Conservation (phyloP, 2,329 filamentous ascomycete genomes). For the Scedosporium minutisporum region DNA sequence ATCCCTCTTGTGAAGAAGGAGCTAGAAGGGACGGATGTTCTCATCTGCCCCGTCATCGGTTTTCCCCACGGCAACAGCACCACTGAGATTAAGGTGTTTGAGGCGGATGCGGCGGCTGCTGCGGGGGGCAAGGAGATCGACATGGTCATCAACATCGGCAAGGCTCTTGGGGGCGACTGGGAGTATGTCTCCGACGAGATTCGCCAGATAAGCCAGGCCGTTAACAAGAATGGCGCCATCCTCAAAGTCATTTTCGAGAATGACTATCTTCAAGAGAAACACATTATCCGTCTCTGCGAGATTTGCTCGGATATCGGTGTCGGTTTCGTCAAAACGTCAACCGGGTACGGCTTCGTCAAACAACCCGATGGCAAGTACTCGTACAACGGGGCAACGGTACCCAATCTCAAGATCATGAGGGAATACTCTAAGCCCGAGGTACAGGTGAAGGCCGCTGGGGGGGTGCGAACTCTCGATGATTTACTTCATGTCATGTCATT, state of each 20-base stretch:
- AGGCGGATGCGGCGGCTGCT: conserved; percentile 36
- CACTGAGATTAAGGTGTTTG: conserved; percentile 41
- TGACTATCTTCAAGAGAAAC: conserved; percentile 39
- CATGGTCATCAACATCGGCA: conserved; percentile 53
- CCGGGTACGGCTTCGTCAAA: conserved; percentile 52
- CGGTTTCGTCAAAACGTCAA: conserved; percentile 51
- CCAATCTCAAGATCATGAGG: conserved; percentile 44
- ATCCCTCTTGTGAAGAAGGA: conserved; percentile 36
- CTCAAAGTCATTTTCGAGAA: conserved; percentile 57
- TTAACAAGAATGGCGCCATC: conserved; percentile 30
- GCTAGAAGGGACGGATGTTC: conserved; percentile 38
- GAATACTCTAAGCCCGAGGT: conserved; percentile 30
- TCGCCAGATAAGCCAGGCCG: conserved; percentile 35
- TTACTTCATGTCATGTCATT: conserved; percentile 42
- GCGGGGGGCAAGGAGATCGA: conserved; percentile 46
- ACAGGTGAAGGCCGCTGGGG: conserved; percentile 49
- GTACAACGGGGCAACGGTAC: conserved; percentile 42
- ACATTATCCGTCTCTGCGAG: conserved; percentile 42
- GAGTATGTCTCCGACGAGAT: conserved; percentile 46
- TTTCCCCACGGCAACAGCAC: conserved; percentile 52
- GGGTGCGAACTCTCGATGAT: conserved; percentile 47
- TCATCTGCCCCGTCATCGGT: conserved; percentile 48
- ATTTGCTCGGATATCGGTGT: conserved; percentile 43
- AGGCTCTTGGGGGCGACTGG: conserved; percentile 47
- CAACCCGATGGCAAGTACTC: conserved; percentile 37